Base-by-base conservation (phyloP, 352 stramenopile species). In the Phytophthora sojae region DNA sequence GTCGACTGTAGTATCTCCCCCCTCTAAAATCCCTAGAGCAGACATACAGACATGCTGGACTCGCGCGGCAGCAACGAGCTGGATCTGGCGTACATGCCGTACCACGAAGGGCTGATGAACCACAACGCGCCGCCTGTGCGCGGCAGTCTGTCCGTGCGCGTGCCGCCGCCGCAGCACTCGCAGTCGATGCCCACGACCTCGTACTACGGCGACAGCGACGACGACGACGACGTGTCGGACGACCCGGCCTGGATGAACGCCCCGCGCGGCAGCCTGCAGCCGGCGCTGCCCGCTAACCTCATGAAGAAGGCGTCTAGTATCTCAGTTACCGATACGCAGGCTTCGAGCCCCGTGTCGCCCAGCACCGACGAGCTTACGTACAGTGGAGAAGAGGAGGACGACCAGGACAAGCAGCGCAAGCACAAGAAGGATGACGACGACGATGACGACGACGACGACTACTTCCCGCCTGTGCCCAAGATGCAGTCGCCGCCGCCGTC, bases 241-340 rank as follows among this genome's bases (percentile, higher is more conserved):
- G 82, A 91, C 57, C 84, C 84, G 15, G 73, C 79, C 29, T 93
- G 86, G 86, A 92, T 91, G 83, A 82, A 79, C 50, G 86, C 81
- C 11, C 84, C 84, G 26, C 80, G 79, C 29, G 81, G 75, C 50
- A 89, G 78, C 30, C 70, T 94, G 49, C 83, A 92, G 75, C 76
- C 80, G 0, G 71, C 83, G 11, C 61, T 92, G 42, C 79, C 85
- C 15, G 53, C 80, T 30, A 86, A 66, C 35, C 61, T 94, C 47
- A 77, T 94, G 58, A 88, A 90, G 74, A 92, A 94, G 69, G 73
- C 83, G 44, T 84, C 79, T 39, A 66, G 50, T 19, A 56, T 51
- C 17, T 84, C 77, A 3, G 54, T 73, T 30, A 83, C 81, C 5
- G 66, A 72, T 53, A 74, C 70, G 47, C 69, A 77, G 61, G 50